Evolutionary conservation across 129 eudicot genomes (phyloP), one percentile per base, ranked within the genome.

Genomic region (Tagetes patula): DNA sequence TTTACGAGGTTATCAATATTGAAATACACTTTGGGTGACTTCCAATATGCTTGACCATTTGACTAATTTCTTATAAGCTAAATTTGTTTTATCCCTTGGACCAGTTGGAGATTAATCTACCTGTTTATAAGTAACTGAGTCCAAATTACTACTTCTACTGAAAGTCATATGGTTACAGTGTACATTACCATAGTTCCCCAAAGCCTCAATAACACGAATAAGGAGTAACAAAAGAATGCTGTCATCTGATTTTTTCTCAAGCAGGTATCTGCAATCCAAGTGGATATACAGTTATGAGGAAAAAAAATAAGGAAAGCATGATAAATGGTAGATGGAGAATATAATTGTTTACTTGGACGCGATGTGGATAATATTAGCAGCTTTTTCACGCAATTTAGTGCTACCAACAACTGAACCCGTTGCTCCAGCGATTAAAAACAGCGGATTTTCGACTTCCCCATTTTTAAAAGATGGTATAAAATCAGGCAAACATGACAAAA

Each of bases 401-500:
- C 79, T 83, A 74, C 99, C 99, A 79, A 95, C 95, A 77, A 79
- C 52, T 60, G 97, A 79, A 41, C 97, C 99, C 40, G 88, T 86
- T 68, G 99, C 95, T 55, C 99, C 99, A 56, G 99, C 97, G 34
- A 95, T 85, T 69, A 91, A 75, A 81, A 90, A 90, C 27, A 84
- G 74, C 27, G 83, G 84, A 61, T 85, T 89, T 69, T 85, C 90
- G 77, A 67, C 88, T 75, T 73, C 82, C 72, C 79, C 89, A 41
- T 88, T 88, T 71, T 68, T 69, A 75, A 68, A 83, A 72, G 87
- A 83, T 7, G 97, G 97, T 53, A 67, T 81, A 78, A 95, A 88
- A 85, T 95, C 97, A 62, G 99, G 97, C 82, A 95, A 87, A 83
- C 99, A 95, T 76, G 99, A 95, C 71, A 86, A 80, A 76, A 95